phyloP scores from a whole-genome alignment of 192 early-diverging fungal species.

The Mycoemilia scoparia region DNA sequence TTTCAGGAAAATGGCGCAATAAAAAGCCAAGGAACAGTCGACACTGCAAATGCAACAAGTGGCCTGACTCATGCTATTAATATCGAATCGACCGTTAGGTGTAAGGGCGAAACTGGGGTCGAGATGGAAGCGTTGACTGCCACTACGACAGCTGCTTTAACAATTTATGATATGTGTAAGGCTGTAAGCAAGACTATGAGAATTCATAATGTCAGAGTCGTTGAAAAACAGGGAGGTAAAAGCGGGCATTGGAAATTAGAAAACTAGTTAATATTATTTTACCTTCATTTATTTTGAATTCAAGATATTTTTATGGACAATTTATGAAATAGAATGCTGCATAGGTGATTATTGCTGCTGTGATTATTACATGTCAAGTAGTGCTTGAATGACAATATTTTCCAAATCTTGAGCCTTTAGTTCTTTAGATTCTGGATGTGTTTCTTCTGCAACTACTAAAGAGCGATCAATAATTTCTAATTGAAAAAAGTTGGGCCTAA shows the following conservation, averaged over 20 bases:
- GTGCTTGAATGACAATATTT: too few species aligned
- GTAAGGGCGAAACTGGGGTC: conserved; percentile 71
- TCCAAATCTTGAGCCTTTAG: too few species aligned
- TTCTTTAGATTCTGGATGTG: too few species aligned
- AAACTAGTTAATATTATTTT: neutral
- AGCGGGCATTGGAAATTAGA: conserved; percentile 34
- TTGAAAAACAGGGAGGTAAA: conserved; percentile 72
- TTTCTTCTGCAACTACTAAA: too few species aligned
- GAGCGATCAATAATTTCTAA: too few species aligned
- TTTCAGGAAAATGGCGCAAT: conserved; percentile 20
- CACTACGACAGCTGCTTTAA: conserved; percentile 59
- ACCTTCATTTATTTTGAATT: too few species aligned
- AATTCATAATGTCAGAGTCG: conserved; percentile 53
- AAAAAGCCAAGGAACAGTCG: too few species aligned
- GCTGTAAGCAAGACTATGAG: conserved; percentile 67
- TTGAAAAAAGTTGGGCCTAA: too few species aligned
- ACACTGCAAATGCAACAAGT: neutral
- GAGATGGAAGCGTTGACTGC: conserved; percentile 79
- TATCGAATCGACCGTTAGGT: conserved; percentile 48
- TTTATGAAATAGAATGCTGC: too few species aligned
- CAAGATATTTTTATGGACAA: too few species aligned
- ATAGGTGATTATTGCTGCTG: too few species aligned
- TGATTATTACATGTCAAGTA: too few species aligned
- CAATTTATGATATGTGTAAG: conserved; percentile 95
- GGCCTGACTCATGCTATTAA: conserved; percentile 31